phyloP scores from a whole-genome alignment of 176 grass and related monocot genomes.

The Musa itinerans region DNA sequence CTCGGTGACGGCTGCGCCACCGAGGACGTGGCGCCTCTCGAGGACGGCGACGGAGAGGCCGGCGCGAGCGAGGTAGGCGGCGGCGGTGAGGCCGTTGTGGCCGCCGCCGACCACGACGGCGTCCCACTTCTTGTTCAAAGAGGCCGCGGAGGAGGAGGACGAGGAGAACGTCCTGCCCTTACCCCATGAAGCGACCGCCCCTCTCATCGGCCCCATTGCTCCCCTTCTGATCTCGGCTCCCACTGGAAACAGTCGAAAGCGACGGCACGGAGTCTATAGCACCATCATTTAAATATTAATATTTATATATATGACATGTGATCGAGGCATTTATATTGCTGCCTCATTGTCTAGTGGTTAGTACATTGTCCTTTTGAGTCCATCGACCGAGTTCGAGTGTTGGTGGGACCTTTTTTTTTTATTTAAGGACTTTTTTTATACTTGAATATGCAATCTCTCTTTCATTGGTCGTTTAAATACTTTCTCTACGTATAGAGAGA shows the following conservation, averaged over 20 bases:
- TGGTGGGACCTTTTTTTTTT: slow-evolving; percentile 1
- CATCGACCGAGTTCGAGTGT: slow-evolving; percentile 6
- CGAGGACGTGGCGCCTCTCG: slow-evolving; percentile 59
- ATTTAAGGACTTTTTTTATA: background rate
- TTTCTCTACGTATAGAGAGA: too few species aligned
- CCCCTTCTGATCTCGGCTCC: background rate
- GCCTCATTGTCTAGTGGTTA: slow-evolving; percentile 8
- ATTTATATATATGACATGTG: too few species aligned
- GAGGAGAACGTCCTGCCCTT: background rate
- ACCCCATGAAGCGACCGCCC: background rate
- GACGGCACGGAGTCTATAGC: too few species aligned
- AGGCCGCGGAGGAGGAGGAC: background rate
- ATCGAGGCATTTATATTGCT: too few species aligned
- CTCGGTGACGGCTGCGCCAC: slow-evolving; percentile 71
- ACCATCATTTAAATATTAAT: too few species aligned
- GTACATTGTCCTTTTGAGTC: too few species aligned
- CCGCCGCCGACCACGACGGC: slow-evolving; percentile 85
- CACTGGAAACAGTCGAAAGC: too few species aligned
- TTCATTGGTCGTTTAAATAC: too few species aligned
- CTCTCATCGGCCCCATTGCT: background rate
- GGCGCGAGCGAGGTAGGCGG: slow-evolving; percentile 77
- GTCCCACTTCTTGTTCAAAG: slow-evolving; percentile 45
- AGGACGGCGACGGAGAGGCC: slow-evolving; percentile 69
- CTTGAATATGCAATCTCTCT: too few species aligned
- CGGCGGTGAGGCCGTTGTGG: slow-evolving; percentile 87